Conservation (phyloP, 2,329 filamentous ascomycete species). For the Colletotrichum kahawae region DNA sequence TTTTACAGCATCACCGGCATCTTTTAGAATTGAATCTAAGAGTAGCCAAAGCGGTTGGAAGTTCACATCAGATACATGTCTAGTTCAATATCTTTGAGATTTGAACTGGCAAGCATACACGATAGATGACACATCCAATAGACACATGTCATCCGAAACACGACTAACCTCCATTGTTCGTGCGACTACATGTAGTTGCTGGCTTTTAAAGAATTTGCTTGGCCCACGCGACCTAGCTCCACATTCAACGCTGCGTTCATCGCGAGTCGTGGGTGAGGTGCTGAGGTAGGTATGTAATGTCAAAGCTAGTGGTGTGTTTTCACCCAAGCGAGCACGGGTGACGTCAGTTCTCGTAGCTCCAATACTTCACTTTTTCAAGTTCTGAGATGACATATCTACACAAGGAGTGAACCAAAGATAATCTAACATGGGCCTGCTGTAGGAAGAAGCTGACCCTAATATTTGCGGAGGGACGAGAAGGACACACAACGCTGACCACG, state of each 20-base stretch:
- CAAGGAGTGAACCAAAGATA: background rate
- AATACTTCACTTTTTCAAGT: background rate
- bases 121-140: background rate
- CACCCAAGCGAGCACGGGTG: background rate
- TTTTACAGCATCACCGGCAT: background rate
- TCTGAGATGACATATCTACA: background rate
- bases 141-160: background rate
- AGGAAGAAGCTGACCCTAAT: background rate
- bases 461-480: background rate
- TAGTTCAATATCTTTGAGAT: background rate
- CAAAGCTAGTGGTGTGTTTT: background rate
- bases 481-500: background rate
- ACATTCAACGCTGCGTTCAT: background rate
- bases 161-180: background rate
- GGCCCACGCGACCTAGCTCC: background rate
- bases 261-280: background rate
- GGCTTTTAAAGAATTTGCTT: background rate
- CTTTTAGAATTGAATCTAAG: background rate
- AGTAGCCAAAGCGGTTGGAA: background rate
- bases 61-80: background rate
- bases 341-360: background rate
- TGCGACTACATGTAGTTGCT: background rate
- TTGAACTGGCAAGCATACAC: background rate
- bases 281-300: accelerated
- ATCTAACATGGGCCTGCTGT: background rate